phyloP scores from a whole-genome alignment of 345 rosid species.

The Trapa incisa region DNA sequence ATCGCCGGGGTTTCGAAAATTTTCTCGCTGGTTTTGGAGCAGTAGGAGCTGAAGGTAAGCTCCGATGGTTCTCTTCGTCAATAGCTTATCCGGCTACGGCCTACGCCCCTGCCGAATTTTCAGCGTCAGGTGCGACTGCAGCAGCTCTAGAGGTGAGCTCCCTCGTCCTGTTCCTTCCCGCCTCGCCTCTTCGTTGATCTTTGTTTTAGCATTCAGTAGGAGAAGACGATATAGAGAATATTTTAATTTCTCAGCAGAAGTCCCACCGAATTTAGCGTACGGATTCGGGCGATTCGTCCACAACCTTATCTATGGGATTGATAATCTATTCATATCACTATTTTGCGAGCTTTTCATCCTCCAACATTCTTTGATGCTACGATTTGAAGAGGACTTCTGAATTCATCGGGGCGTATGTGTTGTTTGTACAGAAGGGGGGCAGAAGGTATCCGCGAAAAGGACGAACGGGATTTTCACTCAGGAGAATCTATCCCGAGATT shows the following conservation, averaged over 20 bases:
- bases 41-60: neutral
- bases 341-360: too few relatives aligned
- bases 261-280: neutral
- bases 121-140: neutral
- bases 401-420: neutral
- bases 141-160: conserved; percentile 1
- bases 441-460: neutral
- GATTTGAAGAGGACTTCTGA: neutral
- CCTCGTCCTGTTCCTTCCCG: neutral
- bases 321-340: too few relatives aligned
- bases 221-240: neutral
- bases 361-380: neutral
- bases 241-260: neutral
- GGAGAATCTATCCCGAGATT: neutral
- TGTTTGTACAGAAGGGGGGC: neutral
- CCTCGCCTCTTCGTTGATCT: neutral
- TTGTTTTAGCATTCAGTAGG: neutral
- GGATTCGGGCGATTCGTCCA: neutral
- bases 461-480: neutral
- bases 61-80: neutral
- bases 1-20: neutral
- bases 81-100: conserved; percentile 1
- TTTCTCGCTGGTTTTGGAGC: neutral
- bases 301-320: neutral
- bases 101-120: conserved; percentile 7